Percentiles rank a stretch among this genome's conserved stretches.
Evolutionary conservation across 1,284 basidiomycete genomes (phyloP).

Genomic region (Stygiomarasmius scandens): DNA sequence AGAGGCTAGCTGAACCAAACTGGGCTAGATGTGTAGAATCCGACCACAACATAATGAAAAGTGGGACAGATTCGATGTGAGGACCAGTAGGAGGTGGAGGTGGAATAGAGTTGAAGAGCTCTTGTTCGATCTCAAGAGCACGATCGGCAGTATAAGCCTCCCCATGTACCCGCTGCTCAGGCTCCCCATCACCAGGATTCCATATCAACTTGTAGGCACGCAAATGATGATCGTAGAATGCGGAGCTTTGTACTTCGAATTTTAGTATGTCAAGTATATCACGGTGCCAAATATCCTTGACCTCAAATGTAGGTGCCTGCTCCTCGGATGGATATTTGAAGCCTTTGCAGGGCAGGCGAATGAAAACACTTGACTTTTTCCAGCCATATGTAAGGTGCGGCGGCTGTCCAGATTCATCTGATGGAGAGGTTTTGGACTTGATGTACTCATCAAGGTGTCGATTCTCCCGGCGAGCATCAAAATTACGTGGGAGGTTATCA

Average conservation of each 20-base stretch:
- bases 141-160: slow-evolving; percentile 24
- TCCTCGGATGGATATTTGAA: slow-evolving; percentile 1
- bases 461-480: background rate
- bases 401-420: background rate
- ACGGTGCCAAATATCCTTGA: slow-evolving; percentile 12
- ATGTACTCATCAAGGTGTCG: background rate
- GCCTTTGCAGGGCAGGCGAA: background rate
- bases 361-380: background rate
- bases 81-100: slow-evolving; percentile 15
- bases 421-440: background rate
- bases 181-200: slow-evolving; percentile 8
- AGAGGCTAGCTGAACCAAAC: slow-evolving; percentile 30
- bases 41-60: slow-evolving; percentile 22
- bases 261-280: slow-evolving; percentile 6
- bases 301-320: background rate
- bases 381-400: background rate
- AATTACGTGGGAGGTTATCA: background rate
- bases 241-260: background rate
- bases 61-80: slow-evolving; percentile 23
- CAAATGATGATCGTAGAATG: slow-evolving; percentile 1
- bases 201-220: slow-evolving; percentile 23
- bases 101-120: slow-evolving; percentile 16
- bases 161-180: slow-evolving; percentile 18
- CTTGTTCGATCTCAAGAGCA: slow-evolving; percentile 16
- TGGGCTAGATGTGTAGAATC: slow-evolving; percentile 31